Evolutionary conservation across 2,329 filamentous ascomycete species (phyloP).

Genomic region (Lecanicillium sp.): DNA sequence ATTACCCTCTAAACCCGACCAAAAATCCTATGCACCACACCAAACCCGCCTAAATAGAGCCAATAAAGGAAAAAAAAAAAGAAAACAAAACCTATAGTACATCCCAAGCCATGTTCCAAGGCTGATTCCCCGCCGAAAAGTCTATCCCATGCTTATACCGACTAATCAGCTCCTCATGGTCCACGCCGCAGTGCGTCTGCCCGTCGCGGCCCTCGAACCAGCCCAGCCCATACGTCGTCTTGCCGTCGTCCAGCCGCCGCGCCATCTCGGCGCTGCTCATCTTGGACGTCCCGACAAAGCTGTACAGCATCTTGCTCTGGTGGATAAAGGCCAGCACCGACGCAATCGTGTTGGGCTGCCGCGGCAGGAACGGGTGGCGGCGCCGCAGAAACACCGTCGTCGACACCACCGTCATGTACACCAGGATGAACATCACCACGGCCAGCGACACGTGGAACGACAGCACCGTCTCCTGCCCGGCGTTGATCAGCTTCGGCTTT

Average conservation of each 20-base stretch:
- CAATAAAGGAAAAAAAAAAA: too few species aligned
- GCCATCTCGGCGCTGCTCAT: constrained; percentile 55
- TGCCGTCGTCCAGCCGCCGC: constrained; percentile 46
- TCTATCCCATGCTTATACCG: constrained; percentile 58
- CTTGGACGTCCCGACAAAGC: constrained; percentile 64
- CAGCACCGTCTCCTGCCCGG: constrained; percentile 50
- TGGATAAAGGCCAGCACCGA: constrained; percentile 71
- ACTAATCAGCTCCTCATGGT: constrained; percentile 63
- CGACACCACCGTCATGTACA: constrained; percentile 55
- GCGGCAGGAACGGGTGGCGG: constrained; percentile 63
- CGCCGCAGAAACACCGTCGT: constrained; percentile 53
- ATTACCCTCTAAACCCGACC: too few species aligned
- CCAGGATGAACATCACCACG: constrained; percentile 55
- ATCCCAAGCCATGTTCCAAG: constrained; percentile 41
- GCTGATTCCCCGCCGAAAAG: constrained; percentile 39
- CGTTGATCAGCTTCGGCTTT: constrained; percentile 27
- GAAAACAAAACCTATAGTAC: constrained; percentile 17
- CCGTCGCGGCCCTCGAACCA: constrained; percentile 71
- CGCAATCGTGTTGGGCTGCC: constrained; percentile 72
- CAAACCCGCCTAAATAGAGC: too few species aligned
- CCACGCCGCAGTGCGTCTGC: constrained; percentile 67
- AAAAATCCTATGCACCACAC: too few species aligned
- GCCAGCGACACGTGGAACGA: constrained; percentile 62
- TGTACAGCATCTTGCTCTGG: constrained; percentile 71
- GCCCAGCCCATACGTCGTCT: constrained; percentile 64